Conservation (phyloP, 192 early-diverging fungal genomes). For the Backusella circina region DNA sequence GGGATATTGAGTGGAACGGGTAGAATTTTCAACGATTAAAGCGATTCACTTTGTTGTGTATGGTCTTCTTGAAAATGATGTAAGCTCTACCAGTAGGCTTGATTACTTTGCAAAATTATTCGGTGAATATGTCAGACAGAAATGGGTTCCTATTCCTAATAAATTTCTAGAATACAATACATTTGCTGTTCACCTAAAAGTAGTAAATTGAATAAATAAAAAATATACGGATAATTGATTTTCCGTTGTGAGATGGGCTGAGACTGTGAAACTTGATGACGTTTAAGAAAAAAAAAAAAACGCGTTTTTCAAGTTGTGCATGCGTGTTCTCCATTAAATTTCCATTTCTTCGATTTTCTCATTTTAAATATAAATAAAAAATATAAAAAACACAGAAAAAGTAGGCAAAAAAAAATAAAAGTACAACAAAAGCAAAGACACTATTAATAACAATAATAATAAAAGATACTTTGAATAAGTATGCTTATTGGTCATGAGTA, state of each 20-base stretch:
- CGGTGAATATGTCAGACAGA: not conserved
- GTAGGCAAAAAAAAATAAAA: not conserved
- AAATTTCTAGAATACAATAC: not conserved
- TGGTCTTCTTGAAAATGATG: not conserved
- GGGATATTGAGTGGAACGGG: not conserved
- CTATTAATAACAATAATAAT: not conserved
- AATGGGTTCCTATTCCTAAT: not conserved
- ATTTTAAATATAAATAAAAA: not conserved
- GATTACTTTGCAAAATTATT: not conserved
- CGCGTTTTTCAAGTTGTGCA: not conserved
- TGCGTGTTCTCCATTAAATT: not conserved
- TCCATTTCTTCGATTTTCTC: not conserved
- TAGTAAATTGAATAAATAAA: not conserved
- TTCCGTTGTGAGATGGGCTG: not conserved
- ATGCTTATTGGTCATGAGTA: slow-evolving; percentile 43
- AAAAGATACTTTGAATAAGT: slow-evolving; percentile 5
- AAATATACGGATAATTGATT: not conserved
- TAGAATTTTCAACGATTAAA: not conserved
- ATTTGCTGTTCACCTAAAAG: not conserved
- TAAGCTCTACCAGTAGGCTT: not conserved
- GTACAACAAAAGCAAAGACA: not conserved
- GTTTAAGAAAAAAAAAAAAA: not conserved
- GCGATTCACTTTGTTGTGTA: not conserved
- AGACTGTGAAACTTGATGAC: slow-evolving; percentile 1
- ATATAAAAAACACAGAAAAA: not conserved